Conservation (phyloP, 2,329 filamentous ascomycete genomes). For the Penicillium concentricum region DNA sequence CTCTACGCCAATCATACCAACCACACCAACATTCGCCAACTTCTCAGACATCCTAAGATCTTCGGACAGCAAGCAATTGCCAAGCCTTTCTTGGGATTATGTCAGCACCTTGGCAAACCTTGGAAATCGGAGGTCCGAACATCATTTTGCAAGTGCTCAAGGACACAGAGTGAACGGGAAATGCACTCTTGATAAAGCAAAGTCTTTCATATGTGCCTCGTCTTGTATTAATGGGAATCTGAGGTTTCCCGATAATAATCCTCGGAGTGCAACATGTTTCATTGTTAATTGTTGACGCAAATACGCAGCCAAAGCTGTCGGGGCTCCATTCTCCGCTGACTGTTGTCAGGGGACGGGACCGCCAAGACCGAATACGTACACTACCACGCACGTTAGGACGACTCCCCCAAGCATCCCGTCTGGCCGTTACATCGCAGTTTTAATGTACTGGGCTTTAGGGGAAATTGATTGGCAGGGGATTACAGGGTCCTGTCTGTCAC, state of each 20-base stretch:
- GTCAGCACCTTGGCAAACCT: not conserved
- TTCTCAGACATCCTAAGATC: not conserved
- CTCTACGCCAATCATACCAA: not conserved
- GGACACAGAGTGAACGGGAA: not conserved
- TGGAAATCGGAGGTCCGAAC: not conserved
- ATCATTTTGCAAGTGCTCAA: not conserved
- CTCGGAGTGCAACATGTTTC: not conserved
- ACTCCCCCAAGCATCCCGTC: not conserved
- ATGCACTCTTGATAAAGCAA: not conserved
- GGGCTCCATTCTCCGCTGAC: conserved; percentile 3
- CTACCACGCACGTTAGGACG: not conserved
- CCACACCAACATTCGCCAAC: not conserved
- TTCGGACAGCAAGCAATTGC: conserved; percentile 6
- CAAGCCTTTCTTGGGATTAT: not conserved
- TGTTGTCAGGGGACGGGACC: not conserved
- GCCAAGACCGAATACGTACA: conserved; percentile 6
- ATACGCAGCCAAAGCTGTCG: not conserved
- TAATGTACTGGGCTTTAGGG: not conserved
- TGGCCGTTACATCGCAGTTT: not conserved
- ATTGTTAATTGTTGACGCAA: not conserved
- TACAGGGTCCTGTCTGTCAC: not conserved
- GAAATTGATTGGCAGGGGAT: not conserved
- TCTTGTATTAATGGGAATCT: not conserved
- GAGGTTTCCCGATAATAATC: accelerated
- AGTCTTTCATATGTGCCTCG: not conserved